Evolutionary conservation across 768 basidiomycete genomes (phyloP).

Genomic region (Phaffia tasmanica): DNA sequence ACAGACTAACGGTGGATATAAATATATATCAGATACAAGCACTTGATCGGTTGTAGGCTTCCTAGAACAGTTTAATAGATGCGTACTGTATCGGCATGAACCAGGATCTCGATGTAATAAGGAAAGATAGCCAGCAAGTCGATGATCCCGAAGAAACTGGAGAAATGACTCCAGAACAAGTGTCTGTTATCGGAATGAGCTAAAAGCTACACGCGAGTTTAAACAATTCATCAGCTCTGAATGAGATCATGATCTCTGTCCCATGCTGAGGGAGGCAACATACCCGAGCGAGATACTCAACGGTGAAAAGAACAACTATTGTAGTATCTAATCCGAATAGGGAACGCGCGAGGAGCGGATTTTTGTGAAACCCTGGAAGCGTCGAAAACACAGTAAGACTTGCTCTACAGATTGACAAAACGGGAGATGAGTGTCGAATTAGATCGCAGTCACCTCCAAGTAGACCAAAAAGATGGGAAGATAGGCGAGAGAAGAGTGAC

Average conservation of each 20-base stretch:
- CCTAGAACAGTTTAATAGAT: background rate
- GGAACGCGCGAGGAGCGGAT: conserved; percentile 49
- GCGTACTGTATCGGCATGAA: conserved; percentile 73
- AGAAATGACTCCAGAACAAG: conserved; percentile 41
- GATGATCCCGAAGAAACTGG: conserved; percentile 61
- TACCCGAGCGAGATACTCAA: conserved; percentile 47
- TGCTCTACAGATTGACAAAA: conserved; percentile 29
- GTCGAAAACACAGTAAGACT: conserved; percentile 38
- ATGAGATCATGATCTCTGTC: background rate
- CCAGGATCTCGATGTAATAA: conserved; percentile 73
- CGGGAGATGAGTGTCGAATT: background rate
- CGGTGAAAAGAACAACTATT: conserved; percentile 70
- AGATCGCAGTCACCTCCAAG: background rate
- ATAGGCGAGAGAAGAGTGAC: background rate
- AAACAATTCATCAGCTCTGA: too few relatives aligned
- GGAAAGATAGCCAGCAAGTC: conserved; percentile 77
- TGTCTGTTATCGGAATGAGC: conserved; percentile 60
- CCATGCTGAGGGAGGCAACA: background rate
- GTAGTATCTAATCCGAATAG: conserved; percentile 85
- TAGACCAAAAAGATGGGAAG: background rate
- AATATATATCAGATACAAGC: background rate
- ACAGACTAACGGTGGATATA: conserved; percentile 48
- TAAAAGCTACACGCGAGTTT: conserved; percentile 32
- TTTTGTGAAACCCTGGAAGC: conserved; percentile 37
- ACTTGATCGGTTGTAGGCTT: background rate